phyloP scores from a whole-genome alignment of 176 grass and related monocot species.

The Canna indica region DNA sequence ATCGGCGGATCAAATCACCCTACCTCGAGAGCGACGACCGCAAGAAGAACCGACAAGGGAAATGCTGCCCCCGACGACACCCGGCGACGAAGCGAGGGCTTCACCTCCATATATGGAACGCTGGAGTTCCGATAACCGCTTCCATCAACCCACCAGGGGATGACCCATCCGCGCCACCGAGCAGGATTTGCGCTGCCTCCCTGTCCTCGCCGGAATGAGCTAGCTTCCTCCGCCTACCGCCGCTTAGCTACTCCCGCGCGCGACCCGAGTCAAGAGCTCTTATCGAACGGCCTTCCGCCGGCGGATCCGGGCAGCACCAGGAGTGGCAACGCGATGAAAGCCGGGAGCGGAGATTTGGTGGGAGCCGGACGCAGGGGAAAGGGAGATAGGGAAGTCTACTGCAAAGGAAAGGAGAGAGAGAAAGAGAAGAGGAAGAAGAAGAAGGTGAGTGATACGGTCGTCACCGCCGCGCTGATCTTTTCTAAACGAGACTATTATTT shows the following conservation, averaged over 20 bases:
- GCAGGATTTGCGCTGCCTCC: not conserved
- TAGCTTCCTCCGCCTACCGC: not conserved
- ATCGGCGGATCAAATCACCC: not conserved
- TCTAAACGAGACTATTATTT: too few relatives aligned
- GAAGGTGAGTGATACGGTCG: not conserved
- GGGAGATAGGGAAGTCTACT: not conserved
- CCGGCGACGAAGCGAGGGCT: constrained; percentile 27
- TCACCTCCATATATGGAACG: constrained; percentile 34
- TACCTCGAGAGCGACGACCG: constrained; percentile 32
- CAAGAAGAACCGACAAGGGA: constrained; percentile 2
- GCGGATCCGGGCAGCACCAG: not conserved
- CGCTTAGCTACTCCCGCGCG: not conserved
- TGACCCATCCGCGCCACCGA: not conserved
- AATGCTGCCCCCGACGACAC: constrained; percentile 31
- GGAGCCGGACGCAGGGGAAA: not conserved
- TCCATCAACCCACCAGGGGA: not conserved
- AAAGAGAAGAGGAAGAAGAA: not conserved
- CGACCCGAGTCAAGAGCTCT: not conserved
- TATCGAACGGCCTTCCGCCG: not conserved
- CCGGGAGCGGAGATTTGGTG: not conserved
- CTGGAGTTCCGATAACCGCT: not conserved
- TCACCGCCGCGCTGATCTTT: not conserved
- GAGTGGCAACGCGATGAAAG: not conserved
- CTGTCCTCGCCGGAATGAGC: not conserved
- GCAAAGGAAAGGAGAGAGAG: not conserved